Evolutionary conservation across 2,329 filamentous ascomycete species (phyloP).

Genomic region (Cladophialophora immunda): DNA sequence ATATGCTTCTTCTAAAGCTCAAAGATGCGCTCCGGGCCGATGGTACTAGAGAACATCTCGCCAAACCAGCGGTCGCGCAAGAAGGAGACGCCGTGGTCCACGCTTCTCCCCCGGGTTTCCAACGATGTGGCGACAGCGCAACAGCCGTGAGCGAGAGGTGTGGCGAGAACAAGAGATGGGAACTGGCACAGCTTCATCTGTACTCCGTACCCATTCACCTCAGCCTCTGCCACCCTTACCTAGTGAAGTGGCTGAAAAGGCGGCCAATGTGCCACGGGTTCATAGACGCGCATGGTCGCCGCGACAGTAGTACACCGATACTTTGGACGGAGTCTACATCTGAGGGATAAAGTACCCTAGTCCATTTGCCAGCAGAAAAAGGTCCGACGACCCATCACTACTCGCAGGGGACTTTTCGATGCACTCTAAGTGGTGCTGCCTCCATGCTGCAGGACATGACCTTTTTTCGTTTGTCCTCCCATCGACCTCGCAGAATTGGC

Average conservation of each 20-base stretch:
- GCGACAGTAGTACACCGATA: constrained; percentile 17
- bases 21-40: constrained; percentile 28
- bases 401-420: constrained; percentile 3
- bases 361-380: constrained; percentile 12
- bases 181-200: constrained; percentile 5
- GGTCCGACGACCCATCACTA: constrained; percentile 14
- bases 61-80: constrained; percentile 27
- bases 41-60: constrained; percentile 18
- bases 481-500: constrained; percentile 30
- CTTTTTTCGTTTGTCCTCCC: constrained; percentile 20
- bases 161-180: constrained; percentile 7
- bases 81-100: constrained; percentile 8
- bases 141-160: constrained; percentile 11
- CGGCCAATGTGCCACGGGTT: constrained; percentile 18
- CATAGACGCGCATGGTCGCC: constrained; percentile 11
- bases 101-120: constrained; percentile 24
- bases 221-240: constrained; percentile 12
- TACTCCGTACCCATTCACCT: background rate
- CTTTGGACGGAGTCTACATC: constrained; percentile 2
- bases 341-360: constrained; percentile 18
- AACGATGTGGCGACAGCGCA: constrained; percentile 14
- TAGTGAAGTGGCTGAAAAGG: constrained; percentile 19
- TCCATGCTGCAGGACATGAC: constrained; percentile 31
- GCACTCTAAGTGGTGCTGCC: constrained; percentile 18
- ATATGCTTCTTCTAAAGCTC: constrained; percentile 20